A percentile compares a stretch with the other conserved stretches of the same genome.
These are phyloP conservation scores for Cladosporium sp. DNA, from an alignment of 2,329 filamentous ascomycete species.

Conservation along the genomic window DNA sequence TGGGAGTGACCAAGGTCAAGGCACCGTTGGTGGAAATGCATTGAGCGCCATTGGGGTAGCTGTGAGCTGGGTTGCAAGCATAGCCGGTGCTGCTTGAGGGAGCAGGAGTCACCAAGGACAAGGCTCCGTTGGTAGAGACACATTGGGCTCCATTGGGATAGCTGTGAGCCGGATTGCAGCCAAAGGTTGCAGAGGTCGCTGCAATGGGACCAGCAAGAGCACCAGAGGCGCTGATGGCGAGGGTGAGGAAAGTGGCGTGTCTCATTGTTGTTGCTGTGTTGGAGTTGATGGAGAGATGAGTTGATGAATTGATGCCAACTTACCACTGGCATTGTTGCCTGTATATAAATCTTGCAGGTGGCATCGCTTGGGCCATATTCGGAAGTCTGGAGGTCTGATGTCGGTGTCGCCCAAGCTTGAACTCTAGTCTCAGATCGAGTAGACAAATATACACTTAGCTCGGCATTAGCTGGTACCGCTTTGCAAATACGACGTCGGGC, in stretches of 20 bases:
- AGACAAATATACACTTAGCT: too few relatives aligned
- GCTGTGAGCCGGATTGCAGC: slow-evolving; percentile 22
- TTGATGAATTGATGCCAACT: too few relatives aligned
- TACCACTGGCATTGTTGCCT: too few relatives aligned
- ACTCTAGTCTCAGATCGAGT: too few relatives aligned
- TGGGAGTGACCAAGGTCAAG: slow-evolving; percentile 16
- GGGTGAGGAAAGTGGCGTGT: neutral
- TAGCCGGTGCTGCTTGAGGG: slow-evolving; percentile 7
- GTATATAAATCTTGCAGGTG: too few relatives aligned
- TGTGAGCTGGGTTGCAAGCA: slow-evolving; percentile 17
- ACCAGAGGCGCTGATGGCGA: slow-evolving; percentile 3
- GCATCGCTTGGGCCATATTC: too few relatives aligned
- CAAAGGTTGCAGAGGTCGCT: slow-evolving; percentile 14
- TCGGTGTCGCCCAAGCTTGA: too few relatives aligned
- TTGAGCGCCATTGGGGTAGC: slow-evolving; percentile 17
- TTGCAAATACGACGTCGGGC: too few relatives aligned
- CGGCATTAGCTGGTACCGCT: too few relatives aligned
- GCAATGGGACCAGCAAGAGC: slow-evolving; percentile 5
- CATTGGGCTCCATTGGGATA: slow-evolving; percentile 21
- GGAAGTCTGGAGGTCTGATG: too few relatives aligned
- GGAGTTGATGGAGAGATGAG: too few relatives aligned
- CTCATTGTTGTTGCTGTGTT: neutral
- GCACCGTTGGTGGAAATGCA: slow-evolving; percentile 16
- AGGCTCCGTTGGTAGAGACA: slow-evolving; percentile 16
- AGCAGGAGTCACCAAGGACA: slow-evolving; percentile 18